A percentile compares a stretch with the other conserved stretches of the same genome.
phyloP scores from a whole-genome alignment of 257 asterid species.

The Dorcoceras hygrometricum region DNA sequence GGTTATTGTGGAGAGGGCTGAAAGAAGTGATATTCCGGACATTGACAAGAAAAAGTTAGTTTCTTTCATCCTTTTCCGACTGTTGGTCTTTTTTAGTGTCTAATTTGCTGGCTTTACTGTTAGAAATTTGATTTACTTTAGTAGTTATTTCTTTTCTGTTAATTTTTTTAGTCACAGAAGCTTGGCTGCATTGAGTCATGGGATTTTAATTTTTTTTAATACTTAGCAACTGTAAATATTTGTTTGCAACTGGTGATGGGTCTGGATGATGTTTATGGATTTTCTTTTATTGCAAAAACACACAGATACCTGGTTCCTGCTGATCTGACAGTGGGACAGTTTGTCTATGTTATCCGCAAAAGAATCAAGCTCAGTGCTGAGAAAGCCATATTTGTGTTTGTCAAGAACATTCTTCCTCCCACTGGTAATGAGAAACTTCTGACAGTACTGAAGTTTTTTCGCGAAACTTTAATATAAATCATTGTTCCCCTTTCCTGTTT shows the following conservation, averaged over 20 bases:
- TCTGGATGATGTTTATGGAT: neutral
- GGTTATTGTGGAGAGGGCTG: conserved; percentile 95
- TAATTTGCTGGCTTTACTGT: neutral
- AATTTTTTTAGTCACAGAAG: neutral
- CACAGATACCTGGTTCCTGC: conserved; percentile 96
- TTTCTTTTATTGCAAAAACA: conserved; percentile 12
- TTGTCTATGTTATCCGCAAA: conserved; percentile 60
- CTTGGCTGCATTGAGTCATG: neutral
- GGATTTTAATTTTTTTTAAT: neutral
- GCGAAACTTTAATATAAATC: neutral
- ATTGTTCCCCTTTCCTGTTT: neutral
- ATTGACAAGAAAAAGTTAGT: conserved; percentile 94
- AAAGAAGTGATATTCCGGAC: conserved; percentile 89
- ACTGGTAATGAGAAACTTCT: conserved; percentile 37
- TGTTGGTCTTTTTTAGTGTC: neutral
- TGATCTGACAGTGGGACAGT: conserved; percentile 86
- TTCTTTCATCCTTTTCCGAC: neutral
- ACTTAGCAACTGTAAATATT: neutral
- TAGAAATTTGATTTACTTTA: neutral
- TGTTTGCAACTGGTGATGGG: neutral
- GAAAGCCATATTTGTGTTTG: conserved; percentile 60
- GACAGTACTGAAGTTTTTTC: neutral
- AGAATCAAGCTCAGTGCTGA: conserved; percentile 63
- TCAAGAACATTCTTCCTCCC: conserved; percentile 52
- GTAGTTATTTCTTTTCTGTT: neutral